A percentile compares a stretch with the other conserved stretches of the same genome.
Evolutionary conservation across 176 grass and related monocot species (phyloP).

Genomic region (Ampelocalamus luodianensis): DNA sequence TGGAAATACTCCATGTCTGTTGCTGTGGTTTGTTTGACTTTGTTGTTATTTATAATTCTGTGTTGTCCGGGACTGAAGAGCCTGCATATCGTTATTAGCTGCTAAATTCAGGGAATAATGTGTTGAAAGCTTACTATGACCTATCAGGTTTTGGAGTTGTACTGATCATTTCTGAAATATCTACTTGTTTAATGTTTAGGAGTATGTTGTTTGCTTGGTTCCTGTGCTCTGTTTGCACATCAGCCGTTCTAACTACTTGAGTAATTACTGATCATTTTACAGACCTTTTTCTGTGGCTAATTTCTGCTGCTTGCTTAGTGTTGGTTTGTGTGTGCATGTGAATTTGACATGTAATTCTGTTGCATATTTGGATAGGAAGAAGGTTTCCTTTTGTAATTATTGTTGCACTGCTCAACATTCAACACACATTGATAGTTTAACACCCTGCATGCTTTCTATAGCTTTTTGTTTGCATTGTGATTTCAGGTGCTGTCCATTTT

Average conservation of each 20-base stretch:
- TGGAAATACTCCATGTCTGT: constrained; percentile 21
- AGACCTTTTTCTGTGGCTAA: constrained; percentile 3
- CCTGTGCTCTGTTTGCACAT: background rate
- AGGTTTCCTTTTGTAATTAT: background rate
- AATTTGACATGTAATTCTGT: constrained; percentile 3
- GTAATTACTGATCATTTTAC: constrained; percentile 6
- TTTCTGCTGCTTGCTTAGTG: background rate
- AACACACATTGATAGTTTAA: background rate
- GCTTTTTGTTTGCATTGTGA: background rate
- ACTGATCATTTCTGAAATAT: constrained; percentile 27
- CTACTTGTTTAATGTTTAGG: background rate
- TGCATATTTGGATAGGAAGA: background rate
- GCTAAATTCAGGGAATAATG: constrained; percentile 48
- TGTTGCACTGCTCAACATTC: background rate
- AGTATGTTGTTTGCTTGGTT: background rate
- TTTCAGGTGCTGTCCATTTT: background rate
- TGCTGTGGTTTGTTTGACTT: constrained; percentile 19
- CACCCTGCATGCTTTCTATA: background rate
- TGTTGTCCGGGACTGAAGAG: constrained; percentile 35
- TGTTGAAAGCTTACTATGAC: constrained; percentile 28
- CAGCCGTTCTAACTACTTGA: background rate
- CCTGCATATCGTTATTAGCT: constrained; percentile 34
- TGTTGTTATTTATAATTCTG: constrained; percentile 40
- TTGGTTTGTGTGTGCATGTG: background rate
- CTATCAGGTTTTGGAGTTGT: constrained; percentile 21